Evolutionary conservation across 2,329 filamentous ascomycete genomes (phyloP).

Genomic region (Aspergillus sp.): DNA sequence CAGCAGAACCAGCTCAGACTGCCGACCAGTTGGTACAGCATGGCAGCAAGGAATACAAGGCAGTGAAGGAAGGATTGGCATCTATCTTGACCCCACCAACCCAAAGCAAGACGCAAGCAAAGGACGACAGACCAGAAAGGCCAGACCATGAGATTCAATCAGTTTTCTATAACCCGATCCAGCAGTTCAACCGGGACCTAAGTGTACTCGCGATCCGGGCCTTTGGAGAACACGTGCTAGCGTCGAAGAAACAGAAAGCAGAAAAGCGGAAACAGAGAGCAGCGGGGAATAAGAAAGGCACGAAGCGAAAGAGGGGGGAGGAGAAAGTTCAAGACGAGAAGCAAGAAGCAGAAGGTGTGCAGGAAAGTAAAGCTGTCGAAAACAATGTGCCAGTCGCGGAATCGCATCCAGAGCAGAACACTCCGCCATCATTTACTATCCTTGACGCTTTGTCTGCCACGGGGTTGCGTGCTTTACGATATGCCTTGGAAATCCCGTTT

Average conservation of each 20-base stretch:
- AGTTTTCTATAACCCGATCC: constrained; percentile 98
- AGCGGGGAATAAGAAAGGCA: constrained; percentile 25
- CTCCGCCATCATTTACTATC: constrained; percentile 61
- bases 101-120: constrained; percentile 42
- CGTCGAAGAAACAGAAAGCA: constrained; percentile 48
- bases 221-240: constrained; percentile 63
- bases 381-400: constrained; percentile 6
- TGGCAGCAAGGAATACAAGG: constrained; percentile 50
- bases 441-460: constrained; percentile 93
- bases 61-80: constrained; percentile 61
- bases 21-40: constrained; percentile 32
- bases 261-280: constrained; percentile 32
- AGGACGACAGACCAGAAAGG: constrained; percentile 22
- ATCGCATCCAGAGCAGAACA: constrained; percentile 23
- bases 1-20: constrained; percentile 11
- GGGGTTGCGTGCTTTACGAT: constrained; percentile 81
- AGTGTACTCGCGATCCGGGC: constrained; percentile 88
- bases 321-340: constrained; percentile 9
- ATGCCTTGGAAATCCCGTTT: constrained; percentile 84
- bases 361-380: constrained; percentile 4
- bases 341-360: constrained; percentile 11
- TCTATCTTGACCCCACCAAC: constrained; percentile 57
- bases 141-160: constrained; percentile 59
- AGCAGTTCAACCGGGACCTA: constrained; percentile 96
- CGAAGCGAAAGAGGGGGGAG: constrained; percentile 34